Conservation (phyloP, 305 asterid genomes). For the Fraxinus paxiana region DNA sequence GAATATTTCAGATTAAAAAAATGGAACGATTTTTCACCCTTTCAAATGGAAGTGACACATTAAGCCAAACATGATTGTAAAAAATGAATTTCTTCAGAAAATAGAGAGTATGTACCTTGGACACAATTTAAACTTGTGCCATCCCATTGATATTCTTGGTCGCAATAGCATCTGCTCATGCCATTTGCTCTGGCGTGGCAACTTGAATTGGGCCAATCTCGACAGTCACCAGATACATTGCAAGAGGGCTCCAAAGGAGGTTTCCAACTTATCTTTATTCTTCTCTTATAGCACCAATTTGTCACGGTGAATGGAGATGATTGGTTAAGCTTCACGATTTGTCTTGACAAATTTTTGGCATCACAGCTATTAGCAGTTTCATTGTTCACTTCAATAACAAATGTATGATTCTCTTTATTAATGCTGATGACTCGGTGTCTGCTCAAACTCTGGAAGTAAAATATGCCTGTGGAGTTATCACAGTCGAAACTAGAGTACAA, state of each 20-base stretch:
- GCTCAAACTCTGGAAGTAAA: conserved; percentile 16
- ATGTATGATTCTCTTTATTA: neutral
- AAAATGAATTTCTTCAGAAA: neutral
- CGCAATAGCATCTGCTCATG: conserved; percentile 26
- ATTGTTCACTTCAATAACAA: neutral
- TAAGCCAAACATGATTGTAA: neutral
- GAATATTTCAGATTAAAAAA: neutral
- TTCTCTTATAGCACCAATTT: conserved; percentile 13
- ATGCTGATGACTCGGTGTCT: conserved; percentile 16
- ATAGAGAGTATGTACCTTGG: conserved; percentile 4
- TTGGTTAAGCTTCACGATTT: conserved; percentile 9
- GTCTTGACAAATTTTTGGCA: neutral
- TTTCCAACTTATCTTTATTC: conserved; percentile 22
- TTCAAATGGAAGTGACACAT: neutral
- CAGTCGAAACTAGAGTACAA: conserved; percentile 28
- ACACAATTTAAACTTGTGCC: conserved; percentile 10
- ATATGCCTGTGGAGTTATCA: conserved; percentile 9
- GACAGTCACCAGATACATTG: conserved; percentile 13
- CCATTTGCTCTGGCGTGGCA: conserved; percentile 15
- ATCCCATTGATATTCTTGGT: conserved; percentile 21
- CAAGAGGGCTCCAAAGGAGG: conserved; percentile 27
- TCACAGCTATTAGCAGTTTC: conserved; percentile 11
- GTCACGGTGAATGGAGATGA: conserved; percentile 18
- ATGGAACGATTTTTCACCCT: neutral
- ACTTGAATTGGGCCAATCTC: conserved; percentile 23